Base-by-base conservation (phyloP, 2,329 filamentous ascomycete species). In the Alternaria angustiovoidea region DNA sequence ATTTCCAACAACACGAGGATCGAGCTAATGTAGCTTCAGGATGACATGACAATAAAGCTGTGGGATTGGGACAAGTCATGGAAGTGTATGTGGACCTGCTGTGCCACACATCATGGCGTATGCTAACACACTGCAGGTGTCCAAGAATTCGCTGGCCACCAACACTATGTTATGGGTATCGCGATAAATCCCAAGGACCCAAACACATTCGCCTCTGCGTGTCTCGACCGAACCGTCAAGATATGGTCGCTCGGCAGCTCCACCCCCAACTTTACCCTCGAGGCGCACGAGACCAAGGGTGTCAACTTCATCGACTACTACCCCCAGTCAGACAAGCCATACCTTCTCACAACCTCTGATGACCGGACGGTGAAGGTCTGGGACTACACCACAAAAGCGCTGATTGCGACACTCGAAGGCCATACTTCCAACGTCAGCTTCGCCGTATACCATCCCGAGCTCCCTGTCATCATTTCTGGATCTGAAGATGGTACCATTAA, bases 31-130 rank as follows among this genome's bases (percentile, higher is more conserved):
- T 48, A 49, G 49, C 51, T 41, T 24, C 57, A 77, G 71, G 74
- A 78, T 74, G 75, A 78, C 54, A 79, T 78, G 77, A 79, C 77
- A 58, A 97, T 97, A 78, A 97, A 95, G 85, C 86, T 97, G 51
- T 99, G 95, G 94, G 94, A 99, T 79, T 99, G 95, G 95, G 95
- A 99, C 73, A 96, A 95, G 80, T 89, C 89, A 70, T 99, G 95
- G 95, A 97, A 97, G 80, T 98, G 94, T 77, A 71, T 52, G 71
- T 69, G 34, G 20, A 57, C 2, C 5, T 22, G 16, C 11, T 5
- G 11, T 22, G 12, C 14, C 7, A 7, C 24, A 34, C 9, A 36
- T 22, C 16, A 36, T 11, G 11, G 28, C 41, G 43, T 26, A 18
- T 47, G 66, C 71, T 78, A 59, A 78, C 70, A 38, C 30, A 8